These are phyloP conservation scores for Phylloboletellus chloephorus DNA, from an alignment of 1,284 basidiomycete genomes.

Conservation along the genomic window DNA sequence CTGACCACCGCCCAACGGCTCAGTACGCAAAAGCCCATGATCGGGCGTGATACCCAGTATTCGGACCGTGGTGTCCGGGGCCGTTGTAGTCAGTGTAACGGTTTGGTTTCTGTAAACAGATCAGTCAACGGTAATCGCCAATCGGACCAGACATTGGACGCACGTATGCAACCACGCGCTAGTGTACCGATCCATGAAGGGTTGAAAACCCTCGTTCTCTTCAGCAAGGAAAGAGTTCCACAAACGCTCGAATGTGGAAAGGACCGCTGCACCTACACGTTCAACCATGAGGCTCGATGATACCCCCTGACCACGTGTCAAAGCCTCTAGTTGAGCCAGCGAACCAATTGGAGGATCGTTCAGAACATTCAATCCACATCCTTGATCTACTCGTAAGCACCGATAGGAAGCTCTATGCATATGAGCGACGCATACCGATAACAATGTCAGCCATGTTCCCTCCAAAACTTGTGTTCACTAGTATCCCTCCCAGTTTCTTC, in stretches of 20 bases:
- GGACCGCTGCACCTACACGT: constrained; percentile 67
- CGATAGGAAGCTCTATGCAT: background rate
- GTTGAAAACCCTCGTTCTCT: constrained; percentile 59
- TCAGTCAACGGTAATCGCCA: constrained; percentile 1
- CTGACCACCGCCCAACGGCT: constrained; percentile 45
- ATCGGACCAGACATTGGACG: constrained; percentile 30
- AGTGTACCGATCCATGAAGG: constrained; percentile 77
- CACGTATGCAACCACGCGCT: constrained; percentile 87
- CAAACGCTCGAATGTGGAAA: constrained; percentile 75
- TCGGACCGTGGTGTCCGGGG: constrained; percentile 65
- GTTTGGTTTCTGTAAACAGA: constrained; percentile 63
- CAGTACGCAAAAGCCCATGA: constrained; percentile 81
- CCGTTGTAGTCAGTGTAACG: constrained; percentile 75
- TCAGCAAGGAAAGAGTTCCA: constrained; percentile 65
- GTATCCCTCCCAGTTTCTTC: constrained; percentile 84
- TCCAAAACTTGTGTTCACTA: constrained; percentile 85
- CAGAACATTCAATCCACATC: constrained; percentile 86
- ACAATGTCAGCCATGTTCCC: constrained; percentile 72
- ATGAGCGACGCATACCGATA: constrained; percentile 54
- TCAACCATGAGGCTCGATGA: constrained; percentile 58
- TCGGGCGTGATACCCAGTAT: constrained; percentile 87
- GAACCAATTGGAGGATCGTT: constrained; percentile 84
- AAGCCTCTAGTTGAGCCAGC: constrained; percentile 57
- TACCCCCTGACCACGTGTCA: constrained; percentile 29
- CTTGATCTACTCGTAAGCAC: constrained; percentile 36